A percentile compares a stretch with the other conserved stretches of the same genome.
Conservation (phyloP, 2,329 filamentous ascomycete species). For the Trichoderma arundinaceum region DNA sequence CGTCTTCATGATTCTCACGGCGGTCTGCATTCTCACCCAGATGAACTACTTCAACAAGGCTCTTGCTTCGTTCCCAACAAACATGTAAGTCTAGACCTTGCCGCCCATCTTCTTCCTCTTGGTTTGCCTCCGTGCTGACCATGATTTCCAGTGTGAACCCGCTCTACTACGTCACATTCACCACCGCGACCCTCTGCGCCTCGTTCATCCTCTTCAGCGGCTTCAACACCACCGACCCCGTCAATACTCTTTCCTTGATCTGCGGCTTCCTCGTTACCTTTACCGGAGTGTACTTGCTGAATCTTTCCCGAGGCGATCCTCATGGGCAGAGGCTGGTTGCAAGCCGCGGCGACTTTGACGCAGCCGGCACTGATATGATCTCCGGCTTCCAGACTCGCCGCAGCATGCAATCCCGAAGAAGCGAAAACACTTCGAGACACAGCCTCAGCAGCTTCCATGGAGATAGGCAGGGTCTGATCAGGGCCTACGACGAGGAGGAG, state of each 20-base stretch:
- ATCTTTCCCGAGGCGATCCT: constrained; percentile 91
- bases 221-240: constrained; percentile 91
- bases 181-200: constrained; percentile 88
- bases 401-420: constrained; percentile 89
- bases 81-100: constrained; percentile 71
- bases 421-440: constrained; percentile 67
- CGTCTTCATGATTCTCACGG: constrained; percentile 92
- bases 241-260: constrained; percentile 90
- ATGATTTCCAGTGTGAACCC: constrained; percentile 79
- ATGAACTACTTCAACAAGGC: constrained; percentile 99
- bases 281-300: constrained; percentile 91
- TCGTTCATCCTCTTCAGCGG: constrained; percentile 96
- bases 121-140: constrained; percentile 27
- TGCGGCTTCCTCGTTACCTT: constrained; percentile 96
- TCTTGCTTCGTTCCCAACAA: constrained; percentile 92
- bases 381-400: constrained; percentile 87
- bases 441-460: constrained; percentile 68
- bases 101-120: background rate
- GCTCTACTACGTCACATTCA: constrained; percentile 97
- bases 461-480: constrained; percentile 83
- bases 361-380: constrained; percentile 88
- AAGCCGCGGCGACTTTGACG: constrained; percentile 69
- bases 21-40: constrained; percentile 94
- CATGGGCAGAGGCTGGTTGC: constrained; percentile 73
- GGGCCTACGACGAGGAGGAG: constrained; percentile 86